These are phyloP conservation scores for Calendula officinalis DNA, from an alignment of 129 eudicot genomes.

Conservation along the genomic window DNA sequence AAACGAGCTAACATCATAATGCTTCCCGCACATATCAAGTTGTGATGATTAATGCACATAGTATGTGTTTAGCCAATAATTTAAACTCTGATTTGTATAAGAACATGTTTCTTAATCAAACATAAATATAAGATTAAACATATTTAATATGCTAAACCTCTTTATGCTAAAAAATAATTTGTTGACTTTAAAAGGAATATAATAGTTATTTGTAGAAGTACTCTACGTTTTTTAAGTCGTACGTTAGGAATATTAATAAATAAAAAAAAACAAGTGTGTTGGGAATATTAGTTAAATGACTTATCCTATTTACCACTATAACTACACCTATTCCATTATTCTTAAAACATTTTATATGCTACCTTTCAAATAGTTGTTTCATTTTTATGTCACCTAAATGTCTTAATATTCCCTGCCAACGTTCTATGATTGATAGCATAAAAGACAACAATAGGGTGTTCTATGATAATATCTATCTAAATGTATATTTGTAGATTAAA, in stretches of 20 bases:
- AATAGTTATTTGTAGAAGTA: background rate
- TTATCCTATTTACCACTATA: slow-evolving; percentile 32
- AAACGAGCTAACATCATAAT: too few species aligned
- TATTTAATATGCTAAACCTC: background rate
- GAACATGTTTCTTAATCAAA: too few species aligned
- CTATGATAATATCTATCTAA: background rate
- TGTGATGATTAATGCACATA: too few species aligned
- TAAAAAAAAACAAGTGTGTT: slow-evolving; percentile 26
- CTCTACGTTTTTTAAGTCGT: background rate
- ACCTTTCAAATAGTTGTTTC: slow-evolving; percentile 11
- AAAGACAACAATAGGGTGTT: background rate
- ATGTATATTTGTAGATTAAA: background rate
- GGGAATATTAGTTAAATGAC: slow-evolving; percentile 35
- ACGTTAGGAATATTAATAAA: slow-evolving; percentile 3
- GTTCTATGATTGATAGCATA: slow-evolving; percentile 10
- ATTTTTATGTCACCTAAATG: slow-evolving; percentile 23
- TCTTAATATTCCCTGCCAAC: slow-evolving; percentile 13
- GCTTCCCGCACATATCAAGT: too few species aligned
- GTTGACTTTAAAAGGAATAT: slow-evolving; percentile 16
- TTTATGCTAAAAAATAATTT: background rate
- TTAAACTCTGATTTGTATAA: too few species aligned
- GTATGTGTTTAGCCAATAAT: too few species aligned
- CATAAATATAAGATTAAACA: too few species aligned
- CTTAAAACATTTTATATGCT: slow-evolving; percentile 32
- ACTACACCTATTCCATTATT: slow-evolving; percentile 24